Base-by-base conservation (phyloP, 1,284 basidiomycete genomes). In the Ustilago shanxiensis region DNA sequence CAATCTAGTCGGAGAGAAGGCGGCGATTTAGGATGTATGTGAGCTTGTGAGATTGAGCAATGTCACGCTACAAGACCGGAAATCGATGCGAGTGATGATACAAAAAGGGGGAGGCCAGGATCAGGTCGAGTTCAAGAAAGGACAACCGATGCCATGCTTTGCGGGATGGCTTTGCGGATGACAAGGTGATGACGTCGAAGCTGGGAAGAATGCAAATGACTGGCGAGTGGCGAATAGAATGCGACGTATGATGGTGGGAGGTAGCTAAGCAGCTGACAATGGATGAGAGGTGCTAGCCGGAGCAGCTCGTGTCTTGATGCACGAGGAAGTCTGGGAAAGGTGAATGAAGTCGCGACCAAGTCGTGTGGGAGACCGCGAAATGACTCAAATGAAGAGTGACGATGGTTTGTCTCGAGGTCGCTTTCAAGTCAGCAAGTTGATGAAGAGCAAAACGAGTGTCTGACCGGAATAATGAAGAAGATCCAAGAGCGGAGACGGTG, bases 281-380 rank as follows among this genome's bases (percentile, higher is more conserved):
- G 31, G 22, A 22, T 13, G 41, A 37, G 44, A 57, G 61, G 33
- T 64, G 67, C 67, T 69, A 51, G 41, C 67, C 61, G 29, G 67
- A 69, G 67, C 67, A 64, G 52, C 66, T 56, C 60, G 60, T 45
- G 24, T n/a, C 16, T n/a, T 14, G 4, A 18, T 37, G 22, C 22
- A 20, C n/a, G 33, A 37, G 13, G 49, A 13, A 29, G 28, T 11
- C 9, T 11, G 8, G 24, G 28, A 56, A 7, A 9, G 35, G 35
- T 37, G 9, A 14, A 37, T 31, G 41, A 29, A 26, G 26, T 56
- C 35, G 53, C 13, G 8, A 20, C 31, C 16, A 14, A 18, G 8
- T n/a, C 18, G 22, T 29, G 44, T 31, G 41, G 51, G 9, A 13
- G 28, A 13, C 22, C 18, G 56, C 39, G 29, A 31, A 56, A 29